Evolutionary conservation across 768 basidiomycete species (phyloP).

Genomic region (Boletus sp.): DNA sequence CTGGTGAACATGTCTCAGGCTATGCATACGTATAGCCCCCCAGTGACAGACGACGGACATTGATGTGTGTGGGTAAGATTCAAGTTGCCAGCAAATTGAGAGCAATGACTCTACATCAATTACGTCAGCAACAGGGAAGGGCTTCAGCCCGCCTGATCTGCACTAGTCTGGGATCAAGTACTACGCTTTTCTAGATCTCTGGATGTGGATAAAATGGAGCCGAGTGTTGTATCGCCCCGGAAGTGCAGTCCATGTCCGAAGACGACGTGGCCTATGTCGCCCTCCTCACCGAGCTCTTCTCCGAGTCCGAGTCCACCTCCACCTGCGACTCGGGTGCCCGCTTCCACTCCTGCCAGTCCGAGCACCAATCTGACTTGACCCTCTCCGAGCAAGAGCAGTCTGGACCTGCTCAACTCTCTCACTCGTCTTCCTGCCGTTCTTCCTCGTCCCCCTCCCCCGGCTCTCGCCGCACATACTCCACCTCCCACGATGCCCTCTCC

Average conservation of each 20-base stretch:
- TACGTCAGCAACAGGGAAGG: no score
- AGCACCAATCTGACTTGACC: slow-evolving; percentile 36
- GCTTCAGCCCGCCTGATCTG: no score
- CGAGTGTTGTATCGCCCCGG: no score
- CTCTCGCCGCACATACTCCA: slow-evolving; percentile 16
- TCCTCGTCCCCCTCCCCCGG: slow-evolving; percentile 33
- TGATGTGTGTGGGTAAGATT: no score
- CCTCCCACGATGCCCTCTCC: slow-evolving; percentile 35
- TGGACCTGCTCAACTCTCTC: neutral
- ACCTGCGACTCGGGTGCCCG: slow-evolving; percentile 28
- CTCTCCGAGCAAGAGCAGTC: slow-evolving; percentile 20
- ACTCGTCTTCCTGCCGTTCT: slow-evolving; percentile 7
- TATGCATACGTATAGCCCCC: no score
- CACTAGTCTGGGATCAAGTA: no score
- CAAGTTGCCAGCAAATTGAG: no score
- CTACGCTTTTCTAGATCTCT: neutral
- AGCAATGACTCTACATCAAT: no score
- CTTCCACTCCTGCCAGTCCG: slow-evolving; percentile 34
- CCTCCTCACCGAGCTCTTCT: slow-evolving; percentile 29
- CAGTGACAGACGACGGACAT: no score
- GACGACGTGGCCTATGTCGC: slow-evolving; percentile 32
- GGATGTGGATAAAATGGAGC: no score
- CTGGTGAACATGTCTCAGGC: no score
- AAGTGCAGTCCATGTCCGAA: slow-evolving; percentile 24
- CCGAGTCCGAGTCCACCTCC: slow-evolving; percentile 21